Conservation (phyloP, 331 rosid genomes). For the Quercus phellos region DNA sequence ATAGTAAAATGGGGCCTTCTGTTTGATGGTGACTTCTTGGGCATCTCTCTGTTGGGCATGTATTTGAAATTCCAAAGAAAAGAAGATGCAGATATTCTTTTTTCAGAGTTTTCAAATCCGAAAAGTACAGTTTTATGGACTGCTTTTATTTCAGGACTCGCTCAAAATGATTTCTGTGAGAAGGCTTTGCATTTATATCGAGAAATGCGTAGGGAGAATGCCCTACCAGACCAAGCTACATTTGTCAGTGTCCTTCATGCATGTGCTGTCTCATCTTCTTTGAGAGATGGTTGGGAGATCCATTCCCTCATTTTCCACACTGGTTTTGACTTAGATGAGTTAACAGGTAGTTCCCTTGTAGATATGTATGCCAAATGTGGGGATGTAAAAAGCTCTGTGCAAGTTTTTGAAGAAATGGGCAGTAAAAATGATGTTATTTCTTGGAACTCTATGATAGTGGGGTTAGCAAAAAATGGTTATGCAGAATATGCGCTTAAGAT, state of each 20-base stretch:
- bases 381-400: constrained; percentile 47
- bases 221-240: constrained; percentile 80
- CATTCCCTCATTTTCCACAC: constrained; percentile 67
- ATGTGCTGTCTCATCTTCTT: constrained; percentile 60
- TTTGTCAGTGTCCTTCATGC: constrained; percentile 74
- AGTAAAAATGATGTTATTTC: constrained; percentile 63
- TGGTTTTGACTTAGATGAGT: constrained; percentile 71
- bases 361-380: constrained; percentile 98
- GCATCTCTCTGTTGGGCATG: constrained; percentile 68
- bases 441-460: constrained; percentile 94
- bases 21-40: constrained; percentile 57
- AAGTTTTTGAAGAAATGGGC: constrained; percentile 63
- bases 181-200: constrained; percentile 56
- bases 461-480: constrained; percentile 81
- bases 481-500: constrained; percentile 57
- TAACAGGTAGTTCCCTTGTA: constrained; percentile 65
- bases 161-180: constrained; percentile 52
- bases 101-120: constrained; percentile 58
- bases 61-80: constrained; percentile 58
- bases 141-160: constrained; percentile 58
- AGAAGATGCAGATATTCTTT: constrained; percentile 54
- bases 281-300: constrained; percentile 54
- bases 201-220: constrained; percentile 54
- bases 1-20: constrained; percentile 54
- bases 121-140: constrained; percentile 68